Percentiles rank a stretch among this genome's conserved stretches.
Conservation (phyloP, 441 rosid species). For the Hypseocharis bilobata region DNA sequence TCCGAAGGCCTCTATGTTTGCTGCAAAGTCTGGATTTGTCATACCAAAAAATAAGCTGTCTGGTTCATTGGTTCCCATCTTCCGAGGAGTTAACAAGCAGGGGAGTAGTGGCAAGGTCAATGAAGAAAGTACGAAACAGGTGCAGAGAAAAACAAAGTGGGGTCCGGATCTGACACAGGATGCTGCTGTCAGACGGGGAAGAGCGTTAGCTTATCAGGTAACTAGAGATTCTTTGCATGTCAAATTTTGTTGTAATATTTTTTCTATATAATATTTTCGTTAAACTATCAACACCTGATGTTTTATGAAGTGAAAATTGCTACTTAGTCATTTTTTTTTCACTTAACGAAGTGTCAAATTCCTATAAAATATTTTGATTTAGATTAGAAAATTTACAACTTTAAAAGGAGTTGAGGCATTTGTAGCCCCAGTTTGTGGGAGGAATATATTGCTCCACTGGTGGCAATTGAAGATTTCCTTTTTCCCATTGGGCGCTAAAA, state of each 20-base stretch:
- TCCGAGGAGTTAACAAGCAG: conserved; percentile 43
- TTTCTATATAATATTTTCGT: not conserved
- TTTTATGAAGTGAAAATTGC: not conserved
- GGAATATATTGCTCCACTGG: conserved; percentile 34
- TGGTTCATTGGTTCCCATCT: conserved; percentile 67
- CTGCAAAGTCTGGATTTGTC: conserved; percentile 62
- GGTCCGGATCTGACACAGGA: conserved; percentile 63
- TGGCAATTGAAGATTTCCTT: conserved; percentile 32
- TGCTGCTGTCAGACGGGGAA: conserved; percentile 44
- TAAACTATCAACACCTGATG: not conserved
- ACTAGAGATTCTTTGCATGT: conserved; percentile 1
- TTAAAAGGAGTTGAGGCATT: conserved; percentile 29
- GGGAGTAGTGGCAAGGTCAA: conserved; percentile 31
- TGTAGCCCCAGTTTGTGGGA: conserved; percentile 32
- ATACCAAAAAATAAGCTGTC: conserved; percentile 85
- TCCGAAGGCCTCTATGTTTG: conserved; percentile 56
- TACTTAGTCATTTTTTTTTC: not conserved
- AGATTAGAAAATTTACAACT: conserved; percentile 8
- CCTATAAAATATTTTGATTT: not conserved
- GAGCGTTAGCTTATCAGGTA: conserved; percentile 85
- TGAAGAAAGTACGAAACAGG: conserved; percentile 36
- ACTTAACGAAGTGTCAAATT: not conserved
- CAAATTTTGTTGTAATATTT: not conserved
- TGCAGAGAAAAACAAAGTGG: conserved; percentile 76
- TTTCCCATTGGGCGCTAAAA: conserved; percentile 36